Base-by-base conservation (phyloP, 352 stramenopile genomes). In the Phytophthora citricola region DNA sequence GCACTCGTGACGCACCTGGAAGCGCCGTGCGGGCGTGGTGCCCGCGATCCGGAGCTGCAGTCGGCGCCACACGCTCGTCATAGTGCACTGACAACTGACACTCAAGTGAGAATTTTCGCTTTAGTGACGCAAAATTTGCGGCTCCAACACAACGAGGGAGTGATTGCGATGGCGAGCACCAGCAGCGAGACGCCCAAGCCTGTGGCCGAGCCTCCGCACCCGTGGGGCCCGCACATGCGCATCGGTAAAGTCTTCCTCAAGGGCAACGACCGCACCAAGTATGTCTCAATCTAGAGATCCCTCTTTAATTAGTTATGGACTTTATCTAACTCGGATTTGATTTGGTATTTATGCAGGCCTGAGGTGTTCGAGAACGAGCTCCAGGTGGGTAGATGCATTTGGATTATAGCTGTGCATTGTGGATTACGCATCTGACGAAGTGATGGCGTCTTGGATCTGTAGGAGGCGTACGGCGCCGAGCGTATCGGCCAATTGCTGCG, bases 181-280 rank as follows among this genome's bases (percentile, higher is more conserved):
- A 66, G 27, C 45, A 69, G 34, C 49, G 52, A 74, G 52, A 60
- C 55, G 41, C 50, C 61, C 53, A 63, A 70, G 51, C 38, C 60
- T 32, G 61, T 53, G 45, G 54, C 57, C 45, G 66, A 75, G 43
- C 63, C 80, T 34, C 78, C 69, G 61, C 84, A 93, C 65, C 84
- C 81, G 65, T 92, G 83, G 85, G 84, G 84, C 5, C 87, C 85
- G 55, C 79, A 72, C 55, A 91, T 96, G 81, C 87, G 77, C 73
- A 87, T 96, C 61, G 76, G 75, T 56, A 94, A 96, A 71, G 87
- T 96, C 46, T 91, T 90, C 61, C 87, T 96, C 62, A 89, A 92
- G 71, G 89, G 89, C 43, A 96, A 95, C 71, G 85, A 94, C 44
- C 85, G 89, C 63, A 95, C 89, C 47, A 95, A 90, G 89, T 94